Percentiles rank a stretch among this genome's conserved stretches.
Conservation (phyloP, 179 eudicot species). For the Gypsophila paniculata region DNA sequence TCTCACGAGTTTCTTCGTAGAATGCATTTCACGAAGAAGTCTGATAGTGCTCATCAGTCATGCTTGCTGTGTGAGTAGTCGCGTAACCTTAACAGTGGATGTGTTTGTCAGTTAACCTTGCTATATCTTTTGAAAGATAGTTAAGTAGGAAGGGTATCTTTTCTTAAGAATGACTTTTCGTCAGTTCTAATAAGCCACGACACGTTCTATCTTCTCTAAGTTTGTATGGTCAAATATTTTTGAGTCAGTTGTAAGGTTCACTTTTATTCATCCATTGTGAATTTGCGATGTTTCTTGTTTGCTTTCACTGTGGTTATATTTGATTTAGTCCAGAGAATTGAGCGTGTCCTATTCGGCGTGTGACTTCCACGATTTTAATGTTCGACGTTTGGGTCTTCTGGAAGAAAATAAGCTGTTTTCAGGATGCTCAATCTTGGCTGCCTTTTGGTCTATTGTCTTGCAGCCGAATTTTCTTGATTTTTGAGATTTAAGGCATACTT, state of each 20-base stretch:
- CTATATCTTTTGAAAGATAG: background rate
- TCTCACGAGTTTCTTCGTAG: background rate
- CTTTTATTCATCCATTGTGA: background rate
- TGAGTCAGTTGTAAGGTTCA: too few species aligned
- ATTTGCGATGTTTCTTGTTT: background rate
- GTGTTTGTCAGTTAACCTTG: background rate
- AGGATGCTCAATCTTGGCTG: too few species aligned
- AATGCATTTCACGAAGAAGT: background rate
- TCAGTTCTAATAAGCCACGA: background rate
- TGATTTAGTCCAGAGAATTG: background rate
- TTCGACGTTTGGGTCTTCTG: too few species aligned
- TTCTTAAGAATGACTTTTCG: too few species aligned
- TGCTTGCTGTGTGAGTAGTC: background rate
- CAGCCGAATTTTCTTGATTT: background rate
- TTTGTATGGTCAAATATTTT: background rate
- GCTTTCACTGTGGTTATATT: background rate
- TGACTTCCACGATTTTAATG: too few species aligned
- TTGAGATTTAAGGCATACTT: background rate
- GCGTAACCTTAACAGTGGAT: background rate
- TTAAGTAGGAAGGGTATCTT: too few species aligned
- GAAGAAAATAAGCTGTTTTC: too few species aligned
- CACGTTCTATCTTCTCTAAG: background rate
- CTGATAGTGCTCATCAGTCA: background rate
- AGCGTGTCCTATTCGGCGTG: too few species aligned
- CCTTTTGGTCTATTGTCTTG: too few species aligned